Evolutionary conservation across 1,284 basidiomycete genomes (phyloP).

Genomic region (Pseudozyma sp.): DNA sequence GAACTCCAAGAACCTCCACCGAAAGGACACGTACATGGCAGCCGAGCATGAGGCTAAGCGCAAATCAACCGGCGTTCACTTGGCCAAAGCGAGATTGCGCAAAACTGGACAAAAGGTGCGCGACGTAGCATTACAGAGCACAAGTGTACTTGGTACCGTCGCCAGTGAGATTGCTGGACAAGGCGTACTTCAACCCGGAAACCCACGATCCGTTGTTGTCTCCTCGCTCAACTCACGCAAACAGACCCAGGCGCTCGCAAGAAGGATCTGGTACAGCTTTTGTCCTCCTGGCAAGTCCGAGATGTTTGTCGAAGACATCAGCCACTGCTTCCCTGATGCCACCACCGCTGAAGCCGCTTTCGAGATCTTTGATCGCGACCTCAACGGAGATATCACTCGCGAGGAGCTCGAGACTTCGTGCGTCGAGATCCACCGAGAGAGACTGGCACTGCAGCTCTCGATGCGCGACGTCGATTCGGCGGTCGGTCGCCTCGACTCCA

Average conservation of each 20-base stretch:
- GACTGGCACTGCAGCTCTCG: slow-evolving; percentile 83
- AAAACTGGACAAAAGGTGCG: slow-evolving; percentile 49
- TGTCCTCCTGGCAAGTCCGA: slow-evolving; percentile 70
- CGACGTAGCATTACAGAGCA: slow-evolving; percentile 70
- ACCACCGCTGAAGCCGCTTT: slow-evolving; percentile 72
- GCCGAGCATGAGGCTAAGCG: slow-evolving; percentile 50
- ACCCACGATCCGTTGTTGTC: slow-evolving; percentile 46
- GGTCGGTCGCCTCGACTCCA: slow-evolving; percentile 73
- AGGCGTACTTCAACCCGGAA: slow-evolving; percentile 76
- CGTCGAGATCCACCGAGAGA: slow-evolving; percentile 84
- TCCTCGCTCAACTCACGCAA: slow-evolving; percentile 70
- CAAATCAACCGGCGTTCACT: slow-evolving; percentile 40
- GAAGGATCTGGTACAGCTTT: slow-evolving; percentile 89
- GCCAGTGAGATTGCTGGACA: slow-evolving; percentile 74
- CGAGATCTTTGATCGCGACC: slow-evolving; percentile 83
- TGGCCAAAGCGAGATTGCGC: slow-evolving; percentile 29
- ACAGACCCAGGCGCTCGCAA: slow-evolving; percentile 85
- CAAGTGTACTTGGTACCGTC: slow-evolving; percentile 70
- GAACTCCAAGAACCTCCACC: slow-evolving; percentile 73
- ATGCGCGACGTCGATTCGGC: slow-evolving; percentile 91
- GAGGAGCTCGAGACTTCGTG: slow-evolving; percentile 83
- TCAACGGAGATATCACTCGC: slow-evolving; percentile 81
- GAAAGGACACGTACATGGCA: slow-evolving; percentile 48
- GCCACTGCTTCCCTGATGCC: slow-evolving; percentile 75
- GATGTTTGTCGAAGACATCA: slow-evolving; percentile 79